phyloP scores from a whole-genome alignment of 768 basidiomycete genomes.

The Agrocybe chaxingu region DNA sequence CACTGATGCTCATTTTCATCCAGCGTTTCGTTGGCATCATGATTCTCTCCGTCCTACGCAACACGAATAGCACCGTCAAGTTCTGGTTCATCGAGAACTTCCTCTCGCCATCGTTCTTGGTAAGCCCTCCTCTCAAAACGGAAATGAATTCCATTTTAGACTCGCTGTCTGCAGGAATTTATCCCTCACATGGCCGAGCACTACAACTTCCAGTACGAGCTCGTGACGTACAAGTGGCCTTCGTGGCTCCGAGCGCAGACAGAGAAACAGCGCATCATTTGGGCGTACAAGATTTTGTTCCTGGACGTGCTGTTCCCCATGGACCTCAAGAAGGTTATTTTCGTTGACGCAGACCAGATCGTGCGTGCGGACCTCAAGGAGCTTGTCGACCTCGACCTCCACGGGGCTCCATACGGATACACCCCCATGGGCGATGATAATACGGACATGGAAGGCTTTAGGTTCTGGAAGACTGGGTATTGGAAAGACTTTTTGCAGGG shows the following conservation, averaged over 20 bases:
- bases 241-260: constrained; percentile 96
- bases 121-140: constrained; percentile 29
- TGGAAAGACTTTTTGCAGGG: constrained; percentile 88
- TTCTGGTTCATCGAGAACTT: constrained; percentile 99
- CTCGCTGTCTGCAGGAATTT: constrained; percentile 62
- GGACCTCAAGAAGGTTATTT: constrained; percentile 98
- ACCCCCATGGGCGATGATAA: constrained; percentile 98
- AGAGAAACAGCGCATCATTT: constrained; percentile 97
- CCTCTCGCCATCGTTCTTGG: constrained; percentile 94
- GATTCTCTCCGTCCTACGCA: constrained; percentile 93
- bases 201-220: constrained; percentile 93
- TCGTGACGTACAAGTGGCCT: constrained; percentile 99
- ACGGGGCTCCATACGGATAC: constrained; percentile 93
- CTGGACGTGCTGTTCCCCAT: constrained; percentile 98
- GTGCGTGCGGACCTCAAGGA: constrained; percentile 95
- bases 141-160: background rate
- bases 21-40: constrained; percentile 98
- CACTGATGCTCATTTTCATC: background rate
- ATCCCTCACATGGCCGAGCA: constrained; percentile 89
- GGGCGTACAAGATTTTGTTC: constrained; percentile 99
- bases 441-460: constrained; percentile 92
- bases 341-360: constrained; percentile 97
- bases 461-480: constrained; percentile 98
- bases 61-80: constrained; percentile 93
- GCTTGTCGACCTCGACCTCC: constrained; percentile 87